Evolutionary conservation across 2,329 filamentous ascomycete species (phyloP).

Genomic region (Mycocentrospora acerina): DNA sequence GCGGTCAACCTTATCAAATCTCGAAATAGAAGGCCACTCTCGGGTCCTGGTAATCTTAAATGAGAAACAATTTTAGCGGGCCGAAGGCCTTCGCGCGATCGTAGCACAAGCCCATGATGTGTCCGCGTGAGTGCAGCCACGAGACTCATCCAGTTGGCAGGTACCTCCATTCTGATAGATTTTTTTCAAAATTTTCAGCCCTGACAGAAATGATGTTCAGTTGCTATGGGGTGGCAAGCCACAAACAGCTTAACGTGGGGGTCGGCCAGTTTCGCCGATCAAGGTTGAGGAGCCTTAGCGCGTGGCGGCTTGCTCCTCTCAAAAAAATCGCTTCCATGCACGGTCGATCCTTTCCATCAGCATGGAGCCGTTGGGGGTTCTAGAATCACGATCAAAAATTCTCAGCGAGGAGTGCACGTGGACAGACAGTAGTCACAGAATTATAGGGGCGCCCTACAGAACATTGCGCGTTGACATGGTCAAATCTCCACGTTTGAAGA

Average conservation of each 20-base stretch:
- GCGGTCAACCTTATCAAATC: slow-evolving; percentile 13
- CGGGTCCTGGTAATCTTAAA: slow-evolving; percentile 6
- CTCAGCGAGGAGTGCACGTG: too few species aligned
- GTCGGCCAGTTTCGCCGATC: slow-evolving; percentile 12
- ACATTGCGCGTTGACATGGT: too few species aligned
- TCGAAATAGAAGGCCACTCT: slow-evolving; percentile 10
- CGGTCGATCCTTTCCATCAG: slow-evolving; percentile 11
- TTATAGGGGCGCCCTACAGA: too few species aligned
- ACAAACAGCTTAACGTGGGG: slow-evolving; percentile 2
- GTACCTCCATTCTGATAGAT: slow-evolving; percentile 6
- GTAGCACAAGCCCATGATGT: slow-evolving; percentile 8
- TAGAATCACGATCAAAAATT: too few species aligned
- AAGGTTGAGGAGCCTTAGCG: slow-evolving; percentile 11
- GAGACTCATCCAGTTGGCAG: slow-evolving; percentile 7
- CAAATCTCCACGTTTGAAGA: too few species aligned
- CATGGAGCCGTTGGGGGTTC: too few species aligned
- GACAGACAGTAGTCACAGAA: too few species aligned
- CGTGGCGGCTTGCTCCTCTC: slow-evolving; percentile 12
- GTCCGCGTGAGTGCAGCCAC: slow-evolving; percentile 7
- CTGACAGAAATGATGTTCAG: slow-evolving; percentile 7
- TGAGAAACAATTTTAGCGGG: slow-evolving; percentile 7
- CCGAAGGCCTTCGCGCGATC: slow-evolving; percentile 7
- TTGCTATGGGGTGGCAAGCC: slow-evolving; percentile 7
- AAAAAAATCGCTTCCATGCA: slow-evolving; percentile 14
- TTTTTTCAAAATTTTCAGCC: slow-evolving; percentile 11